These are phyloP conservation scores for Botrytis sinoallii DNA, from an alignment of 2,329 filamentous ascomycete genomes.

Conservation along the genomic window DNA sequence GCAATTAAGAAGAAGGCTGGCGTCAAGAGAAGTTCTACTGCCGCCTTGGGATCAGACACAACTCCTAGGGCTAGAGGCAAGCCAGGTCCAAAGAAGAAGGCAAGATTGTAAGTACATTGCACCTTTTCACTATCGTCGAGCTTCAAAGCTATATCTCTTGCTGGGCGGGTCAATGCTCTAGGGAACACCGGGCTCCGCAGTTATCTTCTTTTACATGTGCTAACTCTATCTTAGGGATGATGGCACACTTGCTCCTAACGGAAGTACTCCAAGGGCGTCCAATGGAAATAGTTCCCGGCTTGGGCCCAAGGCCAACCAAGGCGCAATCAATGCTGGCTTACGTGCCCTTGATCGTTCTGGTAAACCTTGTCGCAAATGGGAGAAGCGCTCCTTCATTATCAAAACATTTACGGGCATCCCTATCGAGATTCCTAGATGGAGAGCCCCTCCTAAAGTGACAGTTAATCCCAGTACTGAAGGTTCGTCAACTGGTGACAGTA, in stretches of 20 bases:
- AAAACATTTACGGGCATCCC: constrained; percentile 89
- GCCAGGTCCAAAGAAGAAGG: constrained; percentile 95
- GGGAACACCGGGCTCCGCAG: background rate
- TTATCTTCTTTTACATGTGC: constrained; percentile 23
- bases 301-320: constrained; percentile 93
- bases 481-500: constrained; percentile 49
- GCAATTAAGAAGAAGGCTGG: constrained; percentile 68
- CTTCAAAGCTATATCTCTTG: background rate
- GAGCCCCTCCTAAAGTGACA: constrained; percentile 60
- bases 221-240: constrained; percentile 53
- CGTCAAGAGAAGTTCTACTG: constrained; percentile 65
- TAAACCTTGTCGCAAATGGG: constrained; percentile 89
- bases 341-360: constrained; percentile 90
- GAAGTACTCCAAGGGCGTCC: constrained; percentile 42
- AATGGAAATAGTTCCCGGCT: constrained; percentile 56
- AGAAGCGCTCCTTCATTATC: constrained; percentile 74
- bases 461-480: constrained; percentile 47
- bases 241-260: constrained; percentile 57
- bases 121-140: background rate
- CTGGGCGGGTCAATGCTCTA: background rate
- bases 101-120: constrained; percentile 70
- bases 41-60: constrained; percentile 55
- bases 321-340: constrained; percentile 94
- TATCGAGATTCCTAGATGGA: constrained; percentile 83
- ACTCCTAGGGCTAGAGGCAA: constrained; percentile 73